Percentiles rank a stretch among this genome's conserved stretches.
These are phyloP conservation scores for Boechera stricta DNA, from an alignment of 345 rosid species.

Conservation along the genomic window DNA sequence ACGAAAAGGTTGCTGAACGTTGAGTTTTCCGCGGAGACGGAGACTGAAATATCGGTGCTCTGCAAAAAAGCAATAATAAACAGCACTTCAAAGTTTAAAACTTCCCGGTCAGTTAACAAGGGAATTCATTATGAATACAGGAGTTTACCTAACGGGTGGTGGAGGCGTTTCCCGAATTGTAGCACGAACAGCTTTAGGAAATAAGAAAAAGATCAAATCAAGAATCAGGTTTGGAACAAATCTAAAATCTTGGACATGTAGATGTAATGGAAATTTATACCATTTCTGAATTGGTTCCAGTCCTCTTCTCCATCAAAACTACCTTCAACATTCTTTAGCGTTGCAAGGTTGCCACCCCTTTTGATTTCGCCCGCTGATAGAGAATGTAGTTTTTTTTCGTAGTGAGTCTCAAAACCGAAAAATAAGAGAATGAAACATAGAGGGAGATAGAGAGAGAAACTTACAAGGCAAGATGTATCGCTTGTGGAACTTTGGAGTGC, in stretches of 20 bases:
- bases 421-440: not conserved
- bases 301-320: slow-evolving; percentile 76
- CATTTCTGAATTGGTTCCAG: slow-evolving; percentile 72
- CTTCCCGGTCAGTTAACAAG: not conserved
- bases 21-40: slow-evolving; percentile 67
- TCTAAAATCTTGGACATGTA: slow-evolving; percentile 5
- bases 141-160: slow-evolving; percentile 59
- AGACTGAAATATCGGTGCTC: slow-evolving; percentile 67
- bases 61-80: slow-evolving; percentile 39
- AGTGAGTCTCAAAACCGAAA: slow-evolving; percentile 4
- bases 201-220: slow-evolving; percentile 40
- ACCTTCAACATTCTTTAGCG: slow-evolving; percentile 63
- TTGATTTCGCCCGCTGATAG: slow-evolving; percentile 82
- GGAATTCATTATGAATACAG: not conserved
- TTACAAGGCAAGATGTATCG: slow-evolving; percentile 88
- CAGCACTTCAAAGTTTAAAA: not conserved
- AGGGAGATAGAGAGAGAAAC: not conserved
- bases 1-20: slow-evolving; percentile 76
- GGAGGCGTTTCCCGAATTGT: slow-evolving; percentile 68
- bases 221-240: slow-evolving; percentile 28
- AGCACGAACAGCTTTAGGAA: slow-evolving; percentile 67
- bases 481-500: slow-evolving; percentile 88
- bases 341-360: slow-evolving; percentile 57
- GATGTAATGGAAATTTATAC: slow-evolving; percentile 45
- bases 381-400: not conserved